Evolutionary conservation across 2,329 filamentous ascomycete genomes (phyloP).

Genomic region (Rasamsonia emersonii): DNA sequence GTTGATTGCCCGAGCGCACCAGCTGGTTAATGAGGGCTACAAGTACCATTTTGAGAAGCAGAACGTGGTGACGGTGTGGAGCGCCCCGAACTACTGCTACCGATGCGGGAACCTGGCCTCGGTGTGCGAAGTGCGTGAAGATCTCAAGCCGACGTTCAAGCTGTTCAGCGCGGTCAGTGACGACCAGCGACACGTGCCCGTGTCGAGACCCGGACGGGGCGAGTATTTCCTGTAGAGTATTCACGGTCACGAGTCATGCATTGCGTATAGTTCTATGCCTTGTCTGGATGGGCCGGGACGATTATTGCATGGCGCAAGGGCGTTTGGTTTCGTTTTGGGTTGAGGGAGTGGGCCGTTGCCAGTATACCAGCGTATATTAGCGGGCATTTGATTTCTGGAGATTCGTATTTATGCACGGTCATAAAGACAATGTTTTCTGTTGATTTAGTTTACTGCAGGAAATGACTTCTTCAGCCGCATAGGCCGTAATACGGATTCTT

Average conservation of each 20-base stretch:
- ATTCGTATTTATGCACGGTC: no score
- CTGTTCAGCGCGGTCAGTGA: slow-evolving; percentile 40
- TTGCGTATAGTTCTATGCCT: no score
- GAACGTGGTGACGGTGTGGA: slow-evolving; percentile 77
- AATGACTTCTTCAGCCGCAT: no score
- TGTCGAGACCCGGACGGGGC: slow-evolving; percentile 36
- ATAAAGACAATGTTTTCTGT: no score
- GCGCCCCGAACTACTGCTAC: slow-evolving; percentile 91
- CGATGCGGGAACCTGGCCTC: slow-evolving; percentile 84
- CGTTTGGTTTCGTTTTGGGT: neutral
- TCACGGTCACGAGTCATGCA: neutral
- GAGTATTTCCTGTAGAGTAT: slow-evolving; percentile 40
- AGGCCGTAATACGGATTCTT: no score
- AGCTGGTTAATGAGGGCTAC: slow-evolving; percentile 69
- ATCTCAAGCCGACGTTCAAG: slow-evolving; percentile 80
- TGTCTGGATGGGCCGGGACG: neutral
- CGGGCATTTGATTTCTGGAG: no score
- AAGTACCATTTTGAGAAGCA: slow-evolving; percentile 94
- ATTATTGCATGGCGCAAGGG: neutral
- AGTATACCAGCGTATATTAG: no score
- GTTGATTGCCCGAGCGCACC: slow-evolving; percentile 64
- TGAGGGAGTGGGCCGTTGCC: no score
- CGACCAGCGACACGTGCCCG: slow-evolving; percentile 38
- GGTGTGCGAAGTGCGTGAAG: slow-evolving; percentile 83
- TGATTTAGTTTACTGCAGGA: no score